A percentile compares a stretch with the other conserved stretches of the same genome.
Evolutionary conservation across 257 asterid genomes (phyloP).

Genomic region (Buddleja alternifolia): DNA sequence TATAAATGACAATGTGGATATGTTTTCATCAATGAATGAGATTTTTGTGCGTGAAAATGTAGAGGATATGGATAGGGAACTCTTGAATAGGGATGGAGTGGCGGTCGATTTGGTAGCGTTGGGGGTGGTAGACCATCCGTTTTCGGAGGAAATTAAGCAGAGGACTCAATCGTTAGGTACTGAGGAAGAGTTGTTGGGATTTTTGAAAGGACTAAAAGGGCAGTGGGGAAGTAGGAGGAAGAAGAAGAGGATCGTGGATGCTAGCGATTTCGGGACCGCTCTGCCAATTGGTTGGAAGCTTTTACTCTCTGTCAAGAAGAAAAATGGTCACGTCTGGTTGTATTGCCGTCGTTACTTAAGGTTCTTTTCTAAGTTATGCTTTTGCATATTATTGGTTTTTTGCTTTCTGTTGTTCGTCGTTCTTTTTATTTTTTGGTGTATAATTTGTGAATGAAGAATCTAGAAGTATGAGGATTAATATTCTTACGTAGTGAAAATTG

Average conservation of each 20-base stretch:
- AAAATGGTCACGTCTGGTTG: slow-evolving; percentile 59
- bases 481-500: not conserved
- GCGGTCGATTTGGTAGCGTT: slow-evolving; percentile 63
- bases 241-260: slow-evolving; percentile 84
- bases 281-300: slow-evolving; percentile 86
- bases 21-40: slow-evolving; percentile 18
- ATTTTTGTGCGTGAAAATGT: slow-evolving; percentile 40
- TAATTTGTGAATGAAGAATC: not conserved
- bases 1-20: slow-evolving; percentile 21
- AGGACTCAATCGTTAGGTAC: slow-evolving; percentile 55
- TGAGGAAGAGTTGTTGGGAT: slow-evolving; percentile 62
- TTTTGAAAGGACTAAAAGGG: slow-evolving; percentile 62
- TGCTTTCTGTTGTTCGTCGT: not conserved
- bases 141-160: slow-evolving; percentile 48
- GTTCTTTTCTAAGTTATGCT: slow-evolving; percentile 37
- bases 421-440: not conserved
- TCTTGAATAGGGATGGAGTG: slow-evolving; percentile 57
- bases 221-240: slow-evolving; percentile 81
- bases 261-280: slow-evolving; percentile 60
- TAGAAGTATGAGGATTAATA: slow-evolving; percentile 1
- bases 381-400: slow-evolving; percentile 10
- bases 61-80: slow-evolving; percentile 51
- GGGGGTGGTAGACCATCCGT: slow-evolving; percentile 63
- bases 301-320: slow-evolving; percentile 65
- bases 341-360: slow-evolving; percentile 82